Base-by-base conservation (phyloP, 1,284 basidiomycete genomes). In the Tilletia caries region DNA sequence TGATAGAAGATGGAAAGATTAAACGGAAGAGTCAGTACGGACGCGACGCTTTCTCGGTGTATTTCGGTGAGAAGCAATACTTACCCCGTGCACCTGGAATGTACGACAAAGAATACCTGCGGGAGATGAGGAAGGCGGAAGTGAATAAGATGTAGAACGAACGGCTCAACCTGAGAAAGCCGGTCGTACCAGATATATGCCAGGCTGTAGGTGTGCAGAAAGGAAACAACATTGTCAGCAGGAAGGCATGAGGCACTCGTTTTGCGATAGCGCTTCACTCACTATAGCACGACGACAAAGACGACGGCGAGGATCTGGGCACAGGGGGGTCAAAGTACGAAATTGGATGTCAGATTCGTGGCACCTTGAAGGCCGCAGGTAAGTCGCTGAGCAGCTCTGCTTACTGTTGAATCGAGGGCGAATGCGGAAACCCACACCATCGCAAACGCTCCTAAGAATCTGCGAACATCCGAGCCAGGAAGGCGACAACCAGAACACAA, bases 371-470 rank as follows among this genome's bases (percentile, higher is more conserved):
- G n/a, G n/a, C n/a, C n/a, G n/a, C n/a, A n/a, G n/a, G n/a, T n/a
- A n/a, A n/a, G n/a, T n/a, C n/a, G n/a, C n/a, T n/a, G n/a, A n/a
- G 18, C 18, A 18, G 8, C 29, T 20, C 25, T 12, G 67, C 71
- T 72, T 44, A 76, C 52, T 1, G 76, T 70, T 34, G 70, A 75
- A 3, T 52, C 68, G 25, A 80, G 71, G 10, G 75, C 78, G 73
- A 79, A 80, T 23, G 77, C 78, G 25, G 74, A 73, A 3, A 80
- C 71, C 78, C 78, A 80, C n/a, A 81, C 78, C 73, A 79, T 73
- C 54, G 73, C 66, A 34, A 80, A 79, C 1, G 72, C 72, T 27
- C 84, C 89, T 2, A 96, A 81, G 84, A 96, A 89, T n/a, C 58
- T 62, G n/a, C 32, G 29, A 13, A 25, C 6, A 50, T 50, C 5